Conservation (phyloP, 352 stramenopile species). For the Globisporangium orthogonon region DNA sequence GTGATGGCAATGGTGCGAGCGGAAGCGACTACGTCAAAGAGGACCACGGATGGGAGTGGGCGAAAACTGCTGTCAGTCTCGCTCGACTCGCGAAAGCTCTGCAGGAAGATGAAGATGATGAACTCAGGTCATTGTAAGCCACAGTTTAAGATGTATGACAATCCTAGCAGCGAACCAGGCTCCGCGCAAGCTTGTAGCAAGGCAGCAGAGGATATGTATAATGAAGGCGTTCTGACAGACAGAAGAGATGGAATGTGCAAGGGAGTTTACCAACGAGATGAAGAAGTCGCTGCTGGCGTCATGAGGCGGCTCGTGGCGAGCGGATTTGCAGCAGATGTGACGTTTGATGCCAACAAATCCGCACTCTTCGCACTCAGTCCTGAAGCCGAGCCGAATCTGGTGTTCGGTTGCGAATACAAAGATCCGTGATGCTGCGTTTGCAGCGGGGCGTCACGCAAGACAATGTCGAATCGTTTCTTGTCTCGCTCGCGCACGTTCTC, state of each 20-base stretch:
- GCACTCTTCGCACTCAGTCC: conserved; percentile 13
- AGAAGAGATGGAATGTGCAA: no score
- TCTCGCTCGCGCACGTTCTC: conserved; percentile 4
- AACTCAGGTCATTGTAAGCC: background rate
- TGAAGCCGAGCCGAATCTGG: conserved; percentile 6
- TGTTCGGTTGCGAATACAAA: background rate
- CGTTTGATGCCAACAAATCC: conserved; percentile 33
- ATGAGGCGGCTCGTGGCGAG: conserved; percentile 43
- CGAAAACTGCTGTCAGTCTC: conserved; percentile 17
- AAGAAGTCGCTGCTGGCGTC: conserved; percentile 8
- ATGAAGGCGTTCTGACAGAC: no score
- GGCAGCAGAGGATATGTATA: no score
- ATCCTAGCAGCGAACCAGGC: background rate
- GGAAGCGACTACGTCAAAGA: conserved; percentile 9
- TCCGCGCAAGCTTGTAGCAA: no score
- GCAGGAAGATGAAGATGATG: background rate
- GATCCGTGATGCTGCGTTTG: background rate
- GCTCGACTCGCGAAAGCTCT: conserved; percentile 3
- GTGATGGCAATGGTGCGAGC: conserved; percentile 1
- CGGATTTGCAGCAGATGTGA: conserved; percentile 43
- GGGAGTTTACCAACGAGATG: conserved; percentile 13
- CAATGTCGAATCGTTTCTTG: conserved; percentile 16
- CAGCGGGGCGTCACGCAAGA: conserved; percentile 12
- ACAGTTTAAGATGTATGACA: background rate
- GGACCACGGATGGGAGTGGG: conserved; percentile 21